Evolutionary conservation across 2,329 filamentous ascomycete species (phyloP).

Genomic region (Tolypocladium paradoxum): DNA sequence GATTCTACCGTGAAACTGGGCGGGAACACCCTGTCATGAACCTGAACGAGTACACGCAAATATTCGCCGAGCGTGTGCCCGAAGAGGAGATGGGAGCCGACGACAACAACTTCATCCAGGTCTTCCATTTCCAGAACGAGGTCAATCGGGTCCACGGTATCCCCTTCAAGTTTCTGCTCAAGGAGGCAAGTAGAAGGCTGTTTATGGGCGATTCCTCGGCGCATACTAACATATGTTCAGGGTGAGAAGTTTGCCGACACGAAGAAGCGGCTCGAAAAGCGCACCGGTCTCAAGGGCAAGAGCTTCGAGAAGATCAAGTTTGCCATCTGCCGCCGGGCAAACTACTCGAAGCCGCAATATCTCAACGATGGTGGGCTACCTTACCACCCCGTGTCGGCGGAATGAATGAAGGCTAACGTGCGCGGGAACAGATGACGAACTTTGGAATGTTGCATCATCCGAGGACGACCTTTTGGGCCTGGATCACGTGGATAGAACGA

Average conservation of each 20-base stretch:
- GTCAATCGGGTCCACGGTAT: conserved; percentile 73
- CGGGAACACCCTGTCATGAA: conserved; percentile 64
- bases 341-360: conserved; percentile 70
- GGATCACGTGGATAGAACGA: conserved; percentile 54
- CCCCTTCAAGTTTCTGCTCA: conserved; percentile 82
- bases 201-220: neutral
- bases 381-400: neutral
- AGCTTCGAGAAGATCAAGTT: conserved; percentile 98
- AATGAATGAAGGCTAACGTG: neutral
- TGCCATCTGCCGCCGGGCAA: conserved; percentile 61
- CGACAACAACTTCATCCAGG: conserved; percentile 55
- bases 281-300: conserved; percentile 93
- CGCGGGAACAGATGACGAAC: conserved; percentile 39
- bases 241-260: conserved; percentile 83
- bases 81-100: conserved; percentile 55
- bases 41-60: conserved; percentile 73
- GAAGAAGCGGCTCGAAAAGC: conserved; percentile 85
- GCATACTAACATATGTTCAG: conserved; percentile 26
- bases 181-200: conserved; percentile 47
- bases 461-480: conserved; percentile 55
- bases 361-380: conserved; percentile 68
- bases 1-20: conserved; percentile 69
- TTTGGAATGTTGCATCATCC: conserved; percentile 39
- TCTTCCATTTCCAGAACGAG: conserved; percentile 90
- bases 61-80: conserved; percentile 74